Evolutionary conservation across 139 green algal species (phyloP).

Genomic region (Zygnema circumcarinatum): DNA sequence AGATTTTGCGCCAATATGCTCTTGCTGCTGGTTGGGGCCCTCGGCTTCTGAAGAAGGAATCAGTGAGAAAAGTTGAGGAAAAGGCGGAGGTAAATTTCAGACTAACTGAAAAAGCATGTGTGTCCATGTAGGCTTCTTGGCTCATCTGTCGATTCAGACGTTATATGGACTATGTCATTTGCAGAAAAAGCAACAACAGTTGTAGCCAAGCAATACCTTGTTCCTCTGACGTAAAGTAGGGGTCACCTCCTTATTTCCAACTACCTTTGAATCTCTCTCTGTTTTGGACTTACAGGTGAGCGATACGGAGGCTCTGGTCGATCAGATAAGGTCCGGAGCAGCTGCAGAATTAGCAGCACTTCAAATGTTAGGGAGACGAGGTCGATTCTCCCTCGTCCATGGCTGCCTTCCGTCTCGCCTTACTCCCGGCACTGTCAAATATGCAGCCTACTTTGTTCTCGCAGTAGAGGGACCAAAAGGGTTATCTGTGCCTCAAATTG

Average conservation of each 20-base stretch:
- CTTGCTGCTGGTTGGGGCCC: slow-evolving; percentile 60
- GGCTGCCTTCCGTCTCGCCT: slow-evolving; percentile 12
- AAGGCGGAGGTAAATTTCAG: too few relatives aligned
- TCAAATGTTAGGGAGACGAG: background rate
- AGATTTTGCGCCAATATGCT: slow-evolving; percentile 80
- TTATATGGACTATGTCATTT: too few relatives aligned
- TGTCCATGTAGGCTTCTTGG: too few relatives aligned
- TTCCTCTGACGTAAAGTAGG: too few relatives aligned
- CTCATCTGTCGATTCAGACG: background rate
- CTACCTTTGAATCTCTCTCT: too few relatives aligned
- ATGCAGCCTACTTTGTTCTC: slow-evolving; percentile 53
- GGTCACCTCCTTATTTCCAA: too few relatives aligned
- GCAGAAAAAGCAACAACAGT: too few relatives aligned
- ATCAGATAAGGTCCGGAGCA: slow-evolving; percentile 24
- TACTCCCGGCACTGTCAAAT: slow-evolving; percentile 60
- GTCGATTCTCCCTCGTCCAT: background rate
- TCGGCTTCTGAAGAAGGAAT: slow-evolving; percentile 22
- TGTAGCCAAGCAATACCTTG: too few relatives aligned
- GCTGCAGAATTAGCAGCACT: slow-evolving; percentile 34
- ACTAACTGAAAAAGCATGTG: too few relatives aligned
- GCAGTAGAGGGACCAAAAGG: slow-evolving; percentile 27
- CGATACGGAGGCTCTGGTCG: slow-evolving; percentile 16
- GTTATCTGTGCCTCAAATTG: slow-evolving; percentile 43
- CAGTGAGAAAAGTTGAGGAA: background rate
- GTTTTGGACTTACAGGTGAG: slow-evolving; percentile 17